Percentiles rank a stretch among this genome's conserved stretches.
These are phyloP conservation scores for Talaromyces sp. DNA, from an alignment of 2,329 filamentous ascomycete genomes.

Conservation along the genomic window DNA sequence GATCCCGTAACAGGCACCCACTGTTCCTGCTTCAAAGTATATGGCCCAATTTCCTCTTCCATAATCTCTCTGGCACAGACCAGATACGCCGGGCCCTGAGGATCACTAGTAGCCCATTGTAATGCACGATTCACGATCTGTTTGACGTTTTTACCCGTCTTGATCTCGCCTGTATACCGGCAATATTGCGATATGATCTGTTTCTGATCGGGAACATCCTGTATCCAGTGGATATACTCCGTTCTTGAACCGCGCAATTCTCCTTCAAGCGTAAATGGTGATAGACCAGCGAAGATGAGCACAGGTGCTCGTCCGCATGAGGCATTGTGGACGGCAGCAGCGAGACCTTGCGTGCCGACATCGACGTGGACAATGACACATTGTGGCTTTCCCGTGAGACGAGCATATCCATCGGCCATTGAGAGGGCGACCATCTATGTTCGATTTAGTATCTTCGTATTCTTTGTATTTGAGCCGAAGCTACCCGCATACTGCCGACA, in stretches of 20 bases:
- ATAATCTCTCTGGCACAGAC: slow-evolving; percentile 76
- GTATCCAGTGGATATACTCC: slow-evolving; percentile 84
- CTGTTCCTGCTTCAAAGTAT: slow-evolving; percentile 62
- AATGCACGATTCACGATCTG: slow-evolving; percentile 83
- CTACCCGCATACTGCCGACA: slow-evolving; percentile 6
- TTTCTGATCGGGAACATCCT: slow-evolving; percentile 78
- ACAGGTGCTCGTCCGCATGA: slow-evolving; percentile 71
- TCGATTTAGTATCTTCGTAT: background rate
- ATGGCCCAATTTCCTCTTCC: slow-evolving; percentile 77
- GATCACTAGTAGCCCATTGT: slow-evolving; percentile 74
- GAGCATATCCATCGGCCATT: slow-evolving; percentile 78
- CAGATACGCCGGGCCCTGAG: slow-evolving; percentile 76
- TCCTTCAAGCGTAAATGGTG: slow-evolving; percentile 72
- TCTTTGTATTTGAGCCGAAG: background rate
- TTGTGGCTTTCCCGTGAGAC: slow-evolving; percentile 68
- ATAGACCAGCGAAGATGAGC: slow-evolving; percentile 73
- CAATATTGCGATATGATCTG: slow-evolving; percentile 81
- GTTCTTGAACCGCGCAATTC: slow-evolving; percentile 74
- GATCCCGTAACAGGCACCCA: slow-evolving; percentile 71
- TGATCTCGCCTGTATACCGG: slow-evolving; percentile 76
- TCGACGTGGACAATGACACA: slow-evolving; percentile 78
- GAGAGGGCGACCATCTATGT: slow-evolving; percentile 75
- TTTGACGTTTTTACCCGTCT: slow-evolving; percentile 79
- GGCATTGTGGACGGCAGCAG: slow-evolving; percentile 75
- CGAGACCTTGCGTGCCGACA: slow-evolving; percentile 75